Percentiles rank a stretch among this genome's conserved stretches.
Conservation (phyloP, 306 rosid genomes). For the Arachis stenosperma region DNA sequence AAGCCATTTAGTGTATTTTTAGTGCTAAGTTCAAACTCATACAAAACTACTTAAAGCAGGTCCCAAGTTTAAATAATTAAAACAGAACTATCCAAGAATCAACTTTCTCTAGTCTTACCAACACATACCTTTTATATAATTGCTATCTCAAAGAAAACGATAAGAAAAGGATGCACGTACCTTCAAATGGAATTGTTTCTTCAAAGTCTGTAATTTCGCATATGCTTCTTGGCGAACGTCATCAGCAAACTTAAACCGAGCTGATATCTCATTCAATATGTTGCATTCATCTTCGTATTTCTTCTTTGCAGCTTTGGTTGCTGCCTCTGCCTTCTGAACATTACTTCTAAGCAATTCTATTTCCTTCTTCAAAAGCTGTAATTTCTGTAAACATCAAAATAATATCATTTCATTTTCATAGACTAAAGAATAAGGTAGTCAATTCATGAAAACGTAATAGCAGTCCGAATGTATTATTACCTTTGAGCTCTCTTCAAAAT, state of each 20-base stretch:
- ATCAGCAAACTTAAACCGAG: slow-evolving; percentile 66
- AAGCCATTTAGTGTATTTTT: neutral
- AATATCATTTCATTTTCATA: slow-evolving; percentile 24
- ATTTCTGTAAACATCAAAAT: slow-evolving; percentile 36
- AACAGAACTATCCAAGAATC: slow-evolving; percentile 4
- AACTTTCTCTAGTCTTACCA: neutral
- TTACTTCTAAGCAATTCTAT: slow-evolving; percentile 61
- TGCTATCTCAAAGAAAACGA: neutral
- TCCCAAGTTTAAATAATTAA: neutral
- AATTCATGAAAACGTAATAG: slow-evolving; percentile 22
- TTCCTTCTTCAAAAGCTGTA: slow-evolving; percentile 66
- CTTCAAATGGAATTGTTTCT: slow-evolving; percentile 67
- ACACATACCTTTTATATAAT: slow-evolving; percentile 3
- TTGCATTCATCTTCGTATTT: slow-evolving; percentile 50
- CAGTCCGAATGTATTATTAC: slow-evolving; percentile 41
- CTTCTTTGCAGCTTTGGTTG: slow-evolving; percentile 65
- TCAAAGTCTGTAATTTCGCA: slow-evolving; percentile 60
- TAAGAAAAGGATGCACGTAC: slow-evolving; percentile 40
- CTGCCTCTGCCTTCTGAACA: slow-evolving; percentile 59
- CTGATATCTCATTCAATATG: slow-evolving; percentile 47
- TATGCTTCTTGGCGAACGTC: slow-evolving; percentile 78
- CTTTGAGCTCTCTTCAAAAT: slow-evolving; percentile 65
- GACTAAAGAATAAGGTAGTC: neutral
- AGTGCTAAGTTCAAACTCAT: neutral
- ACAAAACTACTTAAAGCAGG: slow-evolving; percentile 14